These are phyloP conservation scores for Thyridium curvatum DNA, from an alignment of 2,329 filamentous ascomycete species.

Conservation along the genomic window DNA sequence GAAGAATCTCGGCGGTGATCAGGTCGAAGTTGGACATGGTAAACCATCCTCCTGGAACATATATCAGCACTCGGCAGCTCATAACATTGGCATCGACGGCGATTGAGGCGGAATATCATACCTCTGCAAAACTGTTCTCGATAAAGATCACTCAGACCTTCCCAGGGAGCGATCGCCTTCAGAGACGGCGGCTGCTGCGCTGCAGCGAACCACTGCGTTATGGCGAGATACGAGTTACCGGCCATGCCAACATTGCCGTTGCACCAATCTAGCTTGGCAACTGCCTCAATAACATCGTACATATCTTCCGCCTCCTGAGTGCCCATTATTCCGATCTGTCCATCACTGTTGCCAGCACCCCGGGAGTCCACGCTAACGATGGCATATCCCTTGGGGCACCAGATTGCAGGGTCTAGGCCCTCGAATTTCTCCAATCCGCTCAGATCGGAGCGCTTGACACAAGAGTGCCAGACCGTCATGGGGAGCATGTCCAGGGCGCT, in stretches of 20 bases:
- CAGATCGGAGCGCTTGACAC: slow-evolving; percentile 18
- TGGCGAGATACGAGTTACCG: slow-evolving; percentile 19
- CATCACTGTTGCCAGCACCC: slow-evolving; percentile 17
- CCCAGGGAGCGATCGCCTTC: slow-evolving; percentile 25
- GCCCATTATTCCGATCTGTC: slow-evolving; percentile 15
- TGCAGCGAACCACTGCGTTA: slow-evolving; percentile 12
- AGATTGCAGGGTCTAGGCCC: slow-evolving; percentile 20
- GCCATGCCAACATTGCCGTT: slow-evolving; percentile 23
- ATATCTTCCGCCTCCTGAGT: slow-evolving; percentile 17
- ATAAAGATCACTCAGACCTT: slow-evolving; percentile 38
- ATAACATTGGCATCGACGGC: too few species aligned
- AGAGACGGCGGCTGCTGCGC: slow-evolving; percentile 6
- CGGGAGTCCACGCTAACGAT: slow-evolving; percentile 20
- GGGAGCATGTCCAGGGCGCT: slow-evolving; percentile 28
- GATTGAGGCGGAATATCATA: too few species aligned
- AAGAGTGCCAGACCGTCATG: slow-evolving; percentile 29
- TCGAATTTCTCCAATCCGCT: slow-evolving; percentile 20
- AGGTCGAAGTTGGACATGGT: slow-evolving; percentile 34
- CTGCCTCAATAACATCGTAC: slow-evolving; percentile 17
- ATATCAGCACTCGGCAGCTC: too few species aligned
- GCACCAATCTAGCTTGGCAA: slow-evolving; percentile 21
- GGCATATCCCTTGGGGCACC: slow-evolving; percentile 19
- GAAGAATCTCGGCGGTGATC: slow-evolving; percentile 29
- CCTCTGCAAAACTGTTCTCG: slow-evolving; percentile 38
- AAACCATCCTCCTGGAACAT: slow-evolving; percentile 18